Evolutionary conservation across 352 stramenopile genomes (phyloP), one percentile per base, ranked within the genome.

Genomic region (Peronospora tabacina): DNA sequence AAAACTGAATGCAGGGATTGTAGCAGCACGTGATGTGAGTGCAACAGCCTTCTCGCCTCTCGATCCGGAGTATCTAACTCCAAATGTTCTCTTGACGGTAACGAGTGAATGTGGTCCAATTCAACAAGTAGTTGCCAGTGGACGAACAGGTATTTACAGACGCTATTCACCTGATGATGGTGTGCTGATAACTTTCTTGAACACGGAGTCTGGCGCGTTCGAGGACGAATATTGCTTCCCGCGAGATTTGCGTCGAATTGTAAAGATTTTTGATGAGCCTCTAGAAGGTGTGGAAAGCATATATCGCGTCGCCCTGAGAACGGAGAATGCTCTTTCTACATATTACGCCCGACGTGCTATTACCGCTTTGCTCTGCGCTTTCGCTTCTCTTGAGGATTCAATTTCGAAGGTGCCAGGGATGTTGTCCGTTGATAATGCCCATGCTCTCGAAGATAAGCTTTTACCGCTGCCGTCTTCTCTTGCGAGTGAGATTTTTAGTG

Each of bases 121-220:
- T 13, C 74, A 81, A 40, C 74, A 73, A 33, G 52, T 90, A 43
- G 70, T 72, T 17, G 66, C 74, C 2, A 85, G 71, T 15, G 80
- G 82, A 2, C 53, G 81, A 28, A 90, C 80, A 1, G 83, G 83
- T 7, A 70, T 87, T 19, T 90, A 81, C 52, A 66, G 79, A 5
- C 62, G 68, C 0, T 82, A 56, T 55, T 74, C 62, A 3, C 52
- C 66, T 13, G 63, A 84, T 2, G 66, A 90, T 16, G 78, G 77
- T 38, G 73, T 94, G 28, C 52, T 92, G 22, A 67, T 91, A 22
- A 88, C 73, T 0, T 92, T 94, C 34, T 61, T 92, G 13, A 94
- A 91, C 52, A 90, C 77, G 0, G 83, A 94, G 41, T 90, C 80
- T 10, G 83, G 83, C 3, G 81, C 82, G 10, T 90, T 86, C 44